Evolutionary conservation across 208 protist species (phyloP), one percentile per base, ranked within the genome.

Genomic region (Wallacemonas sp.): DNA sequence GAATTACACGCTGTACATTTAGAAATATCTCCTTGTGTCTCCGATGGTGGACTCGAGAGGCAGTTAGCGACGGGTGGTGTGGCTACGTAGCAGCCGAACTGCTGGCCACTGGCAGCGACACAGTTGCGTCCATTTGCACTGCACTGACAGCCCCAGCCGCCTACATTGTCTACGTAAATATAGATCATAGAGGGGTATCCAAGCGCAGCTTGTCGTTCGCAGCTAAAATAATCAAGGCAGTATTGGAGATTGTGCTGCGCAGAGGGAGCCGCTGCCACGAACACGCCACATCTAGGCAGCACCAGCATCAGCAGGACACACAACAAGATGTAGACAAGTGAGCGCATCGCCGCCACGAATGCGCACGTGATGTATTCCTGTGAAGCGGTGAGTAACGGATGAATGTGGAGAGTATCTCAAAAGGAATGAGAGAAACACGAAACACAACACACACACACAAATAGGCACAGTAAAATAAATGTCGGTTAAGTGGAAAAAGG

Each of bases 21-120:
- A 14, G 26, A 0, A 31, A 58, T 58, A 17, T 58, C 30, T 9
- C 51, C 51, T 14, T 58, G 1, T 14, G 8, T 58, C 30, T 58
- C 51, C 4, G 51, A 30, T 6, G 6, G 8, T 4, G 51, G 51
- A 11, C 51, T 31, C 15, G 19, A 21, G 3, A 4, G 8, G 28
- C 51, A 58, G 12, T 21, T 21, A 3, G 24, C 15, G 8, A 58
- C 22, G 28, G 4, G 4, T n/a, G 51, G 51, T 21, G 51, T 58
- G 30, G 51, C 51, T 14, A 58, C 30, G 51, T 58, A 58, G 51
- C 51, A 58, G 31, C 51, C 51, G 31, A 42, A 58, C 51, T 33
- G 4, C 31, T 34, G 28, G 0, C 51, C 51, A 22, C 3, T 1
- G n/a, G 8, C 30, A 33, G 51, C 14, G 5, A 0, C 26, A 31